Conservation (phyloP, 345 rosid genomes). For the Balakata baccata region DNA sequence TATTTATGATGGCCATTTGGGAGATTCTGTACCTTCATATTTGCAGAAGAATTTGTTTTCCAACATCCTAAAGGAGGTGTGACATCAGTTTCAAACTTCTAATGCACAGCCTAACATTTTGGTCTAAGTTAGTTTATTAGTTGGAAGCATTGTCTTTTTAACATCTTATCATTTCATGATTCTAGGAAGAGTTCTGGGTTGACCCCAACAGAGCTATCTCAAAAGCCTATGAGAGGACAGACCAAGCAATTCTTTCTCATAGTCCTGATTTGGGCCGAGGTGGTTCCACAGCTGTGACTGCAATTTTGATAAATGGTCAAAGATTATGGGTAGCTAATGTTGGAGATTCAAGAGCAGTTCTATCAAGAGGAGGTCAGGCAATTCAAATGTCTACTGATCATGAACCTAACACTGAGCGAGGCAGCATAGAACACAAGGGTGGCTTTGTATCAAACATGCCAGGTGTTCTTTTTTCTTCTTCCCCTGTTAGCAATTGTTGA, state of each 20-base stretch:
- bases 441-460: conserved; percentile 81
- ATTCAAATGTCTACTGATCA: conserved; percentile 57
- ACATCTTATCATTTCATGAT: conserved; percentile 9
- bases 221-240: conserved; percentile 67
- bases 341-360: conserved; percentile 67
- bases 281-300: conserved; percentile 81
- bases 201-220: conserved; percentile 53
- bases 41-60: conserved; percentile 65
- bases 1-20: conserved; percentile 74
- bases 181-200: conserved; percentile 63
- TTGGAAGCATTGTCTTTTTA: conserved; percentile 12
- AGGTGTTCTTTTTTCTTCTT: conserved; percentile 33
- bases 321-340: conserved; percentile 63
- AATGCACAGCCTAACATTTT: conserved; percentile 11
- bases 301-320: conserved; percentile 50
- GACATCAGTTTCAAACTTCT: conserved; percentile 15
- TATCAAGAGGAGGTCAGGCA: conserved; percentile 54
- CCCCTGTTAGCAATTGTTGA: background rate
- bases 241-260: conserved; percentile 56
- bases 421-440: conserved; percentile 61
- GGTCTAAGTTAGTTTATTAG: conserved; percentile 6
- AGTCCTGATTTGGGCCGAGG: conserved; percentile 65
- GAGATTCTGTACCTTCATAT: conserved; percentile 59
- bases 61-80: conserved; percentile 61
- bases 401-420: conserved; percentile 65